These are phyloP conservation scores for Penicillium sp. DNA, from an alignment of 2,329 filamentous ascomycete genomes.

Conservation along the genomic window DNA sequence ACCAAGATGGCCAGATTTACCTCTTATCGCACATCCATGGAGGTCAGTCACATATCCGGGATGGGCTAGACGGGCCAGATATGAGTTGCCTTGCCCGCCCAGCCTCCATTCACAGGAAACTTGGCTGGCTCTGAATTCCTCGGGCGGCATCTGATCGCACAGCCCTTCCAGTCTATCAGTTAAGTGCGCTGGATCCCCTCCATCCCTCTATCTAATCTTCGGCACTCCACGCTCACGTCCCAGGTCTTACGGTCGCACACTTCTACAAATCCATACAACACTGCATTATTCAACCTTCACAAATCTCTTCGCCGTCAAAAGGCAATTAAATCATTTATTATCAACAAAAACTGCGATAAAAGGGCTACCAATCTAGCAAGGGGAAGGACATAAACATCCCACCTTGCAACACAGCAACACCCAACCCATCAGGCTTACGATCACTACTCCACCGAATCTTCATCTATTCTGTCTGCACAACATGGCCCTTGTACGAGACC, in stretches of 20 bases:
- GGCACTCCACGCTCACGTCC: neutral
- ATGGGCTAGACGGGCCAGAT: neutral
- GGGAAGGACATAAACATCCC: neutral
- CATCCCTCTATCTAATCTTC: constrained; percentile 6
- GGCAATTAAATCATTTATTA: too few relatives aligned
- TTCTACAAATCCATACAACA: neutral
- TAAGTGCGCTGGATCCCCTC: constrained; percentile 17
- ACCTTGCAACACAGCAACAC: neutral
- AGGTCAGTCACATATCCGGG: constrained; percentile 8
- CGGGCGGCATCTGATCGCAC: constrained; percentile 11
- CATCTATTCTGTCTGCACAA: too few relatives aligned
- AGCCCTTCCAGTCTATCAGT: constrained; percentile 6
- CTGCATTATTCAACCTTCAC: too few relatives aligned
- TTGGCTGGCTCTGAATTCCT: constrained; percentile 13
- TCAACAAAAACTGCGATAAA: too few relatives aligned
- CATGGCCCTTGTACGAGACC: constrained; percentile 60
- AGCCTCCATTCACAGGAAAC: neutral
- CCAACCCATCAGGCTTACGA: neutral
- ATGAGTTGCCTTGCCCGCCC: constrained; percentile 3
- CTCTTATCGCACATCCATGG: neutral
- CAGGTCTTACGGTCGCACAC: neutral
- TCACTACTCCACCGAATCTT: too few relatives aligned
- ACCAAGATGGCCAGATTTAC: neutral
- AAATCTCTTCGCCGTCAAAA: too few relatives aligned
- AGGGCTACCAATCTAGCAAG: too few relatives aligned